Conservation (phyloP, 1,284 basidiomycete species). For the Fereydounia khargensis region DNA sequence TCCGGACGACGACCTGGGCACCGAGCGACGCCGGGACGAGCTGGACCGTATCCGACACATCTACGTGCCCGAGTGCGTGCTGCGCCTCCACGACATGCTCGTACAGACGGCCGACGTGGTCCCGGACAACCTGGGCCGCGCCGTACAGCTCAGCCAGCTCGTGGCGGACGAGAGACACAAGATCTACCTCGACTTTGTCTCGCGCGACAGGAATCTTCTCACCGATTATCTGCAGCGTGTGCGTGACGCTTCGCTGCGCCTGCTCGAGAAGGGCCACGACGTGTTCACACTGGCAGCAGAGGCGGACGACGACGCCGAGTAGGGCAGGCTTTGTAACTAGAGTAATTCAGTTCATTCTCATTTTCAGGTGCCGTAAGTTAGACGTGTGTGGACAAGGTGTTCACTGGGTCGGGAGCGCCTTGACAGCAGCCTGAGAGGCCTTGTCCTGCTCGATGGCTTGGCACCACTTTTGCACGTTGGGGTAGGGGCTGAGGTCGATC, state of each 20-base stretch:
- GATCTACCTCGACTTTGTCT: conserved; percentile 82
- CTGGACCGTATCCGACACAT: conserved; percentile 78
- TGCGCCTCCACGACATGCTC: conserved; percentile 76
- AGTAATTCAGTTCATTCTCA: too few species aligned
- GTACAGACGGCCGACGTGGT: conserved; percentile 68
- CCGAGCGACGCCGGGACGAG: conserved; percentile 67
- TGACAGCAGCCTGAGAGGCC: conserved; percentile 28
- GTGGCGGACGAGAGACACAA: conserved; percentile 85
- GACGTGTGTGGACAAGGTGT: too few species aligned
- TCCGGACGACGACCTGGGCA: conserved; percentile 46
- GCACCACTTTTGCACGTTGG: conserved; percentile 34
- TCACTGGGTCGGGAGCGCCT: conserved; percentile 31
- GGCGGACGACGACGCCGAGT: conserved; percentile 1
- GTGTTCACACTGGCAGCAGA: conserved; percentile 28
- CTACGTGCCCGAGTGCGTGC: conserved; percentile 84
- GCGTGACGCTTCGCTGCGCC: conserved; percentile 35
- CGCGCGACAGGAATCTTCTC: conserved; percentile 59
- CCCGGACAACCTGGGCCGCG: conserved; percentile 73
- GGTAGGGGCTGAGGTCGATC: conserved; percentile 40
- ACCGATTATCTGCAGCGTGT: conserved; percentile 48
- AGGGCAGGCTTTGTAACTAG: too few species aligned
- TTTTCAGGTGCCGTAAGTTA: too few species aligned
- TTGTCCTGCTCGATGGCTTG: conserved; percentile 28
- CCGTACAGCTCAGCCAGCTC: conserved; percentile 74
- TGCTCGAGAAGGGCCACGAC: conserved; percentile 25